A percentile compares a stretch with the other conserved stretches of the same genome.
Evolutionary conservation across 2,329 filamentous ascomycete genomes (phyloP).

Genomic region (Fusarium algeriense): DNA sequence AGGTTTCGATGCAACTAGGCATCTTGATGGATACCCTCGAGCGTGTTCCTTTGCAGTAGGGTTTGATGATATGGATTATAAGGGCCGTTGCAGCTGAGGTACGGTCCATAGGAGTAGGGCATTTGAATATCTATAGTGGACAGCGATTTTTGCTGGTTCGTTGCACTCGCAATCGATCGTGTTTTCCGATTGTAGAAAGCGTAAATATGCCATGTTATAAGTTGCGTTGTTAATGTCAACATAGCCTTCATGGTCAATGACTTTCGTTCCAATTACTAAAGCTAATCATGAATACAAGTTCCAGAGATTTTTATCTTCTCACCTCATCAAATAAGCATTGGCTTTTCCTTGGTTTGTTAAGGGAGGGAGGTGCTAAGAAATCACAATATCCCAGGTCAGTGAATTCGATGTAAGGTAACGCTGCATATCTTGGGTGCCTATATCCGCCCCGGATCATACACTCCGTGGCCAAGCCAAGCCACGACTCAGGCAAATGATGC

Average conservation of each 20-base stretch:
- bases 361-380: neutral
- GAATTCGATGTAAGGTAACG: neutral
- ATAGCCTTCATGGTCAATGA: neutral
- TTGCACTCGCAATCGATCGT: slow-evolving; percentile 2
- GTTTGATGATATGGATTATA: neutral
- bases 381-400: neutral
- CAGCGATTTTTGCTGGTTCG: neutral
- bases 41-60: slow-evolving; percentile 56
- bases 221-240: neutral
- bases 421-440: neutral
- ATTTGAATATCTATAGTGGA: slow-evolving; percentile 9
- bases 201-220: neutral
- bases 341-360: too few species aligned
- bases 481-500: neutral
- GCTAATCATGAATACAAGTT: too few species aligned
- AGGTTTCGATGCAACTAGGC: slow-evolving; percentile 55
- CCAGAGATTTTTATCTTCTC: too few species aligned
- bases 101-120: slow-evolving; percentile 19
- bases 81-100: slow-evolving; percentile 14
- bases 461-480: neutral
- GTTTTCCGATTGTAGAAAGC: neutral
- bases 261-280: too few species aligned
- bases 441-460: slow-evolving; percentile 2
- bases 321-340: too few species aligned
- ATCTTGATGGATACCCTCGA: slow-evolving; percentile 59